Conservation (phyloP, 2,329 filamentous ascomycete genomes). For the Claviceps sp. region DNA sequence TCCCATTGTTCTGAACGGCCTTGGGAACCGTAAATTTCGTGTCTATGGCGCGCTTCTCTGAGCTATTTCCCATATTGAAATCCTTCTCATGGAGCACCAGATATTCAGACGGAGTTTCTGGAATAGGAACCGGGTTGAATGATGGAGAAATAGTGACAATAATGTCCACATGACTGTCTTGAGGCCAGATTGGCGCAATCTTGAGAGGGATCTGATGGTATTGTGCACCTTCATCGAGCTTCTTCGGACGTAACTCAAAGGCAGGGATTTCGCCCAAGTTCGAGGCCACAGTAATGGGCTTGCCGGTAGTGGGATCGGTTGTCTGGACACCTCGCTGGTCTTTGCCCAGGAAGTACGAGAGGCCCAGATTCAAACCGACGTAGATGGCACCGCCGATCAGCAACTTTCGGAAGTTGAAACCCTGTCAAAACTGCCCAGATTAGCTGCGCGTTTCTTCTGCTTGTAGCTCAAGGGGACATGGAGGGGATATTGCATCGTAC, state of each 20-base stretch:
- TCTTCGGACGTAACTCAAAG: slow-evolving; percentile 50
- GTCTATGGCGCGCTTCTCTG: slow-evolving; percentile 64
- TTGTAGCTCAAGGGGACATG: neutral
- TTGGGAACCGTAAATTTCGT: slow-evolving; percentile 65
- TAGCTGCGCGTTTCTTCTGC: neutral
- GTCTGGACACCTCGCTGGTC: slow-evolving; percentile 32
- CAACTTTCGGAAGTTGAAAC: slow-evolving; percentile 30
- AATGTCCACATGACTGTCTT: slow-evolving; percentile 67
- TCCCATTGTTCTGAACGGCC: slow-evolving; percentile 79
- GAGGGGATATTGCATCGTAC: neutral
- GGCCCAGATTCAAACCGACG: slow-evolving; percentile 43
- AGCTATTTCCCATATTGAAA: slow-evolving; percentile 67
- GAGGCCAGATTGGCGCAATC: slow-evolving; percentile 79
- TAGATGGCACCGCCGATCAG: slow-evolving; percentile 41
- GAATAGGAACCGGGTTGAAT: slow-evolving; percentile 53
- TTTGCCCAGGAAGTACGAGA: slow-evolving; percentile 39
- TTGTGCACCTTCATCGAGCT: slow-evolving; percentile 45
- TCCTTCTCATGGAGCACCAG: slow-evolving; percentile 67
- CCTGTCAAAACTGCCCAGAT: slow-evolving; percentile 10
- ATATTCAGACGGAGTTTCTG: slow-evolving; percentile 49
- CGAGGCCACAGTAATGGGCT: slow-evolving; percentile 37
- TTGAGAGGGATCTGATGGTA: slow-evolving; percentile 54
- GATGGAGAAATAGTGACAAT: slow-evolving; percentile 72
- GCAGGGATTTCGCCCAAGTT: slow-evolving; percentile 46
- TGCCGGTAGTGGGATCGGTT: slow-evolving; percentile 35